Conservation (phyloP, 2,329 filamentous ascomycete genomes). For the Xylariaceae sp. region DNA sequence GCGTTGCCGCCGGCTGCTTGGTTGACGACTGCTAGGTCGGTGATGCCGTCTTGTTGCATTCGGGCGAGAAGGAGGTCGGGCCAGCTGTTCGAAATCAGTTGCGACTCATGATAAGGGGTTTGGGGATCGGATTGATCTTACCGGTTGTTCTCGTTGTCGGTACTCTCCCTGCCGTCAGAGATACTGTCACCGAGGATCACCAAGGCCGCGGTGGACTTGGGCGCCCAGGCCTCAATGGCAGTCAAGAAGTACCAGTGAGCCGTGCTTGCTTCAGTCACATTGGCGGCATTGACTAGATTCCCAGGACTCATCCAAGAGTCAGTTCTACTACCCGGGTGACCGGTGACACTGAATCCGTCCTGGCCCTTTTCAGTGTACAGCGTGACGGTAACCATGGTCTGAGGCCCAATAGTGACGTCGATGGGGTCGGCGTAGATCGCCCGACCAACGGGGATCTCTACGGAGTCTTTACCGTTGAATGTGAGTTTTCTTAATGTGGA, state of each 20-base stretch:
- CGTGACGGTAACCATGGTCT: conserved; percentile 51
- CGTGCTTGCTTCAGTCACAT: conserved; percentile 38
- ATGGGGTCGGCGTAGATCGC: conserved; percentile 58
- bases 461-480: conserved; percentile 49
- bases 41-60: conserved; percentile 43
- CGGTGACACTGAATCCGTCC: conserved; percentile 51
- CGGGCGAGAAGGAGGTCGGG: conserved; percentile 50
- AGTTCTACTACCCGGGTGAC: conserved; percentile 60
- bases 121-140: conserved; percentile 12
- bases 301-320: conserved; percentile 55
- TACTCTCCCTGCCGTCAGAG: conserved; percentile 60
- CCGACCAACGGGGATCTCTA: conserved; percentile 50
- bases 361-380: conserved; percentile 55
- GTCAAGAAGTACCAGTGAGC: conserved; percentile 54
- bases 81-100: conserved; percentile 38
- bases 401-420: conserved; percentile 45
- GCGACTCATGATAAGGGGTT: conserved; percentile 4
- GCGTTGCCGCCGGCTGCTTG: conserved; percentile 66
- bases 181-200: conserved; percentile 60
- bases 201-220: conserved; percentile 39
- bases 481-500: conserved; percentile 49
- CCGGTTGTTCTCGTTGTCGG: conserved; percentile 54
- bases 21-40: conserved; percentile 53
- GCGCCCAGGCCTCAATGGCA: conserved; percentile 52
- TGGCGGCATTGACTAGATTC: conserved; percentile 46